phyloP scores from a whole-genome alignment of 2,329 filamentous ascomycete genomes.

The Colletotrichum viniferum region DNA sequence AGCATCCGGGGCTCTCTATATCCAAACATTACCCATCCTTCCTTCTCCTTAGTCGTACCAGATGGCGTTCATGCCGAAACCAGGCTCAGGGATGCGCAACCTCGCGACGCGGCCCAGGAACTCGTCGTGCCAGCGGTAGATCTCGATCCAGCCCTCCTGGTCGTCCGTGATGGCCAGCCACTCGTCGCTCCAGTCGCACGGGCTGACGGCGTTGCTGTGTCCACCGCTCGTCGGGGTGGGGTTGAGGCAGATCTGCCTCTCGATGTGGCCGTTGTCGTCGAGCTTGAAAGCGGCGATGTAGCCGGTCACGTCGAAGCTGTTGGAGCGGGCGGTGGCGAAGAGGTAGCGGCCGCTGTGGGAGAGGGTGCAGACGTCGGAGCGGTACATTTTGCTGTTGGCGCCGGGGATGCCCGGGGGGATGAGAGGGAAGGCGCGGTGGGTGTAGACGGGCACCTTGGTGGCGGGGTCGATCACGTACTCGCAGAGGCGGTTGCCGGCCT shows the following conservation, averaged over 20 bases:
- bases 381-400: conserved; percentile 67
- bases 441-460: conserved; percentile 79
- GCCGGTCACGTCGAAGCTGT: conserved; percentile 75
- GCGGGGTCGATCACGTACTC: conserved; percentile 80
- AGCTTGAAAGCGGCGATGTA: conserved; percentile 85
- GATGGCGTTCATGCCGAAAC: conserved; percentile 95
- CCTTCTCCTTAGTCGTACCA: conserved; percentile 73
- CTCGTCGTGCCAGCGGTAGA: conserved; percentile 86
- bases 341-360: conserved; percentile 74
- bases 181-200: conserved; percentile 84
- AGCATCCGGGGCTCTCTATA: background rate
- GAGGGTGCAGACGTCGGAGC: conserved; percentile 82
- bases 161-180: conserved; percentile 92
- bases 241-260: conserved; percentile 79
- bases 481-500: conserved; percentile 83
- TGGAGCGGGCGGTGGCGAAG: conserved; percentile 84
- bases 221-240: conserved; percentile 87
- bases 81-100: conserved; percentile 80
- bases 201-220: conserved; percentile 86
- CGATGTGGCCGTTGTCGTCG: conserved; percentile 70
- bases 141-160: conserved; percentile 84
- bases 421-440: conserved; percentile 75
- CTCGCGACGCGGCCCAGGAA: conserved; percentile 78
- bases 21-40: background rate
- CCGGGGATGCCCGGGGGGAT: conserved; percentile 73